Evolutionary conservation across 179 eudicot species (phyloP).

Genomic region (Corrigiola litoralis): DNA sequence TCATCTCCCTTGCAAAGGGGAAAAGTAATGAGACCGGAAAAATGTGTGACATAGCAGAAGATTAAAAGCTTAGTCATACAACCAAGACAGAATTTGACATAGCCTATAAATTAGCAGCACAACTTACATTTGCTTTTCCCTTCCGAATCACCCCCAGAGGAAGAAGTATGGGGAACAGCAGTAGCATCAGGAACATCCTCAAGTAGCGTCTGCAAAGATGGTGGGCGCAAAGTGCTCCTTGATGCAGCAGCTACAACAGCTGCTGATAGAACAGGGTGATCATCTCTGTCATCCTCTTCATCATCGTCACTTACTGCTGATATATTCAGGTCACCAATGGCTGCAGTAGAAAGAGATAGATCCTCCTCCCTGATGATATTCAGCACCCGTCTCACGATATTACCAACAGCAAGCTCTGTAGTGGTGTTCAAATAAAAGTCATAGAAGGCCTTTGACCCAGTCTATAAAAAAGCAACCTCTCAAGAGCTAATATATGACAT

Average conservation of each 20-base stretch:
- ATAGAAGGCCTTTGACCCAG: neutral
- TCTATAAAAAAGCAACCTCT: neutral
- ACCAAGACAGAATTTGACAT: neutral
- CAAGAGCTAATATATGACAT: neutral
- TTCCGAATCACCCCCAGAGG: conserved; percentile 97
- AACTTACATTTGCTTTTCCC: conserved; percentile 87
- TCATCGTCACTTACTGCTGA: conserved; percentile 82
- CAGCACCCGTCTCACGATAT: conserved; percentile 85
- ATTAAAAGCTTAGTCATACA: no score
- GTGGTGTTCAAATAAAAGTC: conserved; percentile 4
- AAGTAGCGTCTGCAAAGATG: conserved; percentile 93
- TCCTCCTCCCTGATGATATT: conserved; percentile 95
- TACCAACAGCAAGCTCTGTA: conserved; percentile 98
- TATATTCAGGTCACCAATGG: conserved; percentile 68
- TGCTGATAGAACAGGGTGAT: conserved; percentile 71
- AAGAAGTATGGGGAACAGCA: conserved; percentile 61
- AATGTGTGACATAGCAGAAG: no score
- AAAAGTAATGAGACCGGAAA: no score
- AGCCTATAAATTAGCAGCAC: conserved; percentile 1
- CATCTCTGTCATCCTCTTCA: conserved; percentile 37
- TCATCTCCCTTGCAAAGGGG: no score
- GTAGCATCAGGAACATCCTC: conserved; percentile 80
- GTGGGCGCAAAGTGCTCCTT: conserved; percentile 85
- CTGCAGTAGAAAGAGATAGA: conserved; percentile 77
- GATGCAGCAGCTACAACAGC: conserved; percentile 89